Evolutionary conservation across 1,284 basidiomycete genomes (phyloP).

Genomic region (Pseudozyma sp.): DNA sequence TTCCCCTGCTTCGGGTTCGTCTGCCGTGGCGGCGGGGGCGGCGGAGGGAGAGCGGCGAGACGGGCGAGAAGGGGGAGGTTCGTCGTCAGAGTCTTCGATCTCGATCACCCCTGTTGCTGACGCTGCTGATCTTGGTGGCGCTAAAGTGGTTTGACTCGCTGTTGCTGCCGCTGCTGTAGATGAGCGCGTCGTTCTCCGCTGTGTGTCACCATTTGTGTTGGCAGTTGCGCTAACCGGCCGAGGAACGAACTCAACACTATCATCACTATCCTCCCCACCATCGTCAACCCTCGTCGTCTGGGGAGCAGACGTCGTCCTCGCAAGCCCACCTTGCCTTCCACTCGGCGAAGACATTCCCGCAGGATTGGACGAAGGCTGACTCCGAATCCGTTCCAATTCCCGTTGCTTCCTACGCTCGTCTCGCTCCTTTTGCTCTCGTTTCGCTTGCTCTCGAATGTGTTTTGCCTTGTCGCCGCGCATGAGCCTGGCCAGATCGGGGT

Average conservation of each 20-base stretch:
- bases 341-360: not conserved
- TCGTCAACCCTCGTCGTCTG: constrained; percentile 2
- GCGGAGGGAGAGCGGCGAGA: not conserved
- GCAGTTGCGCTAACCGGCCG: not conserved
- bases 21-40: not conserved
- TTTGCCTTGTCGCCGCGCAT: constrained; percentile 50
- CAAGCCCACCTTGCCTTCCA: constrained; percentile 7
- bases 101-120: constrained; percentile 6
- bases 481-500: constrained; percentile 52
- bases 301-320: constrained; percentile 17
- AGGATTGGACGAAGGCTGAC: constrained; percentile 12
- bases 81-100: constrained; percentile 29
- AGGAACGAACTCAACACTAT: constrained; percentile 24
- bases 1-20: not conserved
- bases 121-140: not conserved
- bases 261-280: constrained; percentile 16
- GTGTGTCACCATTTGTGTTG: not conserved
- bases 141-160: constrained; percentile 1
- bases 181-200: constrained; percentile 11
- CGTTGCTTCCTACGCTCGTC: constrained; percentile 22
- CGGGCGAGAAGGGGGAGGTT: not conserved
- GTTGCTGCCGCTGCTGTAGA: constrained; percentile 2
- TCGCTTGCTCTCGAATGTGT: constrained; percentile 49
- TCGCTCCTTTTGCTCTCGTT: constrained; percentile 31
- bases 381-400: constrained; percentile 16